Evolutionary conservation across 2,329 filamentous ascomycete genomes (phyloP), one percentile per base, ranked within the genome.

Genomic region (Exophiala dermatitidis): DNA sequence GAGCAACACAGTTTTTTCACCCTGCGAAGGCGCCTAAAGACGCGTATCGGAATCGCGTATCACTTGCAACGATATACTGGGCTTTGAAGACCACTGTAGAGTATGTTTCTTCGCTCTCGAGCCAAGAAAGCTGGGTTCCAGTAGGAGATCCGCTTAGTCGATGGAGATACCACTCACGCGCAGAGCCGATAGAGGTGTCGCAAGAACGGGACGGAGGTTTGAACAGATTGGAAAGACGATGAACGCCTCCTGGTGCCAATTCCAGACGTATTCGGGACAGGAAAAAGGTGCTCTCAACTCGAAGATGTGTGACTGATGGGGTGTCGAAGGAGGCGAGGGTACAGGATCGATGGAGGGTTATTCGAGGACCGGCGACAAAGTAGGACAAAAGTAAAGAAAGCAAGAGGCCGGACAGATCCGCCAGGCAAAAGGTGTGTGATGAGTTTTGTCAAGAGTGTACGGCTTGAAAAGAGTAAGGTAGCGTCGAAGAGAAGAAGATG

Each of bases 161-260:
- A 36, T 33, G 26, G 44, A 45, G 49, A 19, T 42, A 53, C 41
- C 50, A 40, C 50, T 19, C 31, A 41, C 41, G 49, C 53, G 56
- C 51, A 56, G 53, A 48, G 7, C 30, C 38, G 46, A 48, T 43
- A 50, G 45, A 48, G 52, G 52, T 55, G 40, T 53, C 56, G 56
- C 56, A 49, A 53, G 48, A 3, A 38, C 38, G 30, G 34, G 41
- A 9, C 45, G 53, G 2, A n/a, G 37, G 28, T 41, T 12, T 28
- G 26, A 41, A 36, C 38, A 6, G 46, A 38, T 38, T 19, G 31
- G n/a, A 31, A 50, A 30, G 46, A 26, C 30, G 19, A 38, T 19
- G n/a, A 29, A 19, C 28, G 32, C 19, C 30, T 32, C 36, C 48
- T 48, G 38, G 19, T 31, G 41, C 19, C 6, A 26, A 19, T 33